Conservation (phyloP, 176 grass and related monocot species). For the Musa troglodytarum region DNA sequence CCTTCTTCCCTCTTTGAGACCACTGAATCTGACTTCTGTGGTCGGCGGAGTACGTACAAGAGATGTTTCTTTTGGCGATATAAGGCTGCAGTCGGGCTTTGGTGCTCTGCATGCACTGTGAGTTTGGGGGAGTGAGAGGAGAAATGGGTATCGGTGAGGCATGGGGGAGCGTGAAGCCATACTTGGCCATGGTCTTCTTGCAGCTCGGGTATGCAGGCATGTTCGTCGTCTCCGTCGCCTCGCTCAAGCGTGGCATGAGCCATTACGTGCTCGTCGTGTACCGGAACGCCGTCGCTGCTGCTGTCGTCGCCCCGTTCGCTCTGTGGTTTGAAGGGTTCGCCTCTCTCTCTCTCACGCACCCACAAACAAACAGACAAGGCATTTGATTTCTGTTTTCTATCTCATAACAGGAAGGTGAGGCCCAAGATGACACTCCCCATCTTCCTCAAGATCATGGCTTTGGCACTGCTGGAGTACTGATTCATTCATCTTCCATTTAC, state of each 20-base stretch:
- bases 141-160: background rate
- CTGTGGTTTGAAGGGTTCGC: constrained; percentile 69
- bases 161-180: constrained; percentile 44
- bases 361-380: background rate
- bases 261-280: constrained; percentile 91
- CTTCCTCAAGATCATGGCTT: constrained; percentile 61
- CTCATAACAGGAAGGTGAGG: constrained; percentile 33
- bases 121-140: background rate
- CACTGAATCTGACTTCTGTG: background rate
- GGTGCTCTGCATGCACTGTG: background rate
- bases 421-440: constrained; percentile 51
- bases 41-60: background rate
- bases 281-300: constrained; percentile 53
- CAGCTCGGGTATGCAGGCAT: constrained; percentile 85
- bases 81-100: background rate
- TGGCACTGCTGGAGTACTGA: constrained; percentile 53
- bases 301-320: constrained; percentile 67
- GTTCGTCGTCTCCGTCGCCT: constrained; percentile 60
- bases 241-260: constrained; percentile 74
- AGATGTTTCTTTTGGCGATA: too few relatives aligned
- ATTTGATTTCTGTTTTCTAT: background rate
- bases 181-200: constrained; percentile 78
- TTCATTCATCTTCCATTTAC: background rate
- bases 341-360: background rate
- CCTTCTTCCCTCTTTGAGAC: too few relatives aligned